Percentiles rank a stretch among this genome's conserved stretches.
Conservation (phyloP, 495 filamentous ascomycete genomes). For the Tirmania nivea region DNA sequence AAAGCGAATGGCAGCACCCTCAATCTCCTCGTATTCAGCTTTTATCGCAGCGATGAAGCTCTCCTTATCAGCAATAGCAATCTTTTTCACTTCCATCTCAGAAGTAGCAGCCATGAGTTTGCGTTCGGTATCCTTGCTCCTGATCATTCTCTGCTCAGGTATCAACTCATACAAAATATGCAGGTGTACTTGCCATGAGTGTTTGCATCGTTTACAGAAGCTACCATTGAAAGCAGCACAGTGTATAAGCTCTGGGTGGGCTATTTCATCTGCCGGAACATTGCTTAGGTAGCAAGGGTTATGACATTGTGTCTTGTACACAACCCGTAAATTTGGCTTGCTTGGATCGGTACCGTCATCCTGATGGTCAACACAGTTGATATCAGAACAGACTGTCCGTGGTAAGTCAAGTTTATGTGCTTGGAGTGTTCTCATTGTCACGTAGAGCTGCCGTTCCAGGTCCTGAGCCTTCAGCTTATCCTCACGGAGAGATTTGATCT, state of each 20-base stretch:
- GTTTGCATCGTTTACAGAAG: constrained; percentile 12
- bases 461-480: constrained; percentile 10
- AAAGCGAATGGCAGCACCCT: constrained; percentile 22
- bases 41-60: constrained; percentile 15
- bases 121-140: constrained; percentile 10
- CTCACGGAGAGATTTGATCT: constrained; percentile 9
- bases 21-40: constrained; percentile 18
- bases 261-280: constrained; percentile 2
- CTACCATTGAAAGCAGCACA: constrained; percentile 11
- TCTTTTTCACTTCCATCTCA: constrained; percentile 9
- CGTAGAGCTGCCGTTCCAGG: constrained; percentile 12
- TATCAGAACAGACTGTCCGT: constrained; percentile 1
- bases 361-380: constrained; percentile 1
- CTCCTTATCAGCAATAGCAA: constrained; percentile 11
- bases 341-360: constrained; percentile 3
- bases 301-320: constrained; percentile 13
- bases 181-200: constrained; percentile 22
- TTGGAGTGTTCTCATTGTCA: constrained; percentile 6
- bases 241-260: constrained; percentile 5
- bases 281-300: constrained; percentile 7
- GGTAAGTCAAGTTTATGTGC: constrained; percentile 2
- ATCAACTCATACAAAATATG: constrained; percentile 19
- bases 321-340: background rate
- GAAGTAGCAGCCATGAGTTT: constrained; percentile 13
- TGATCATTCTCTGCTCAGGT: constrained; percentile 11